Conservation (phyloP, 257 asterid species). For the Anisodus tanguticus region DNA sequence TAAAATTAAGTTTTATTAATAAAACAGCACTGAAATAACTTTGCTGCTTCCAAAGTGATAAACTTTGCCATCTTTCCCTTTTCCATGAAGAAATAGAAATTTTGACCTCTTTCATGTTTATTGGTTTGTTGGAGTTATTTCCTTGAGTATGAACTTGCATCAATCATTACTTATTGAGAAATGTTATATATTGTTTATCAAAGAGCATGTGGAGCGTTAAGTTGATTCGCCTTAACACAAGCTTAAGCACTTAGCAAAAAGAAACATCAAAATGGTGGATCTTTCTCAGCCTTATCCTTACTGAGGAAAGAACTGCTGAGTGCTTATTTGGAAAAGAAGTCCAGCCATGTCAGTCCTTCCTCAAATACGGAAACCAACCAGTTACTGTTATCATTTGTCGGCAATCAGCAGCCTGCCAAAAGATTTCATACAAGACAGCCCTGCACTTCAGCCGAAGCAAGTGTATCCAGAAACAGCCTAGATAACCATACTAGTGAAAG, state of each 20-base stretch:
- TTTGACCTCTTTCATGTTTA: constrained; percentile 14
- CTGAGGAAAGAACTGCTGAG: constrained; percentile 74
- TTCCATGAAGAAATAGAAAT: background rate
- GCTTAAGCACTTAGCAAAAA: constrained; percentile 69
- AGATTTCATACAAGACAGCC: constrained; percentile 47
- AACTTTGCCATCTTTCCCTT: constrained; percentile 7
- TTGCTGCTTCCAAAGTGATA: background rate
- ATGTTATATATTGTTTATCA: constrained; percentile 21
- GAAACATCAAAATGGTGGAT: constrained; percentile 54
- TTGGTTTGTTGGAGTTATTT: background rate
- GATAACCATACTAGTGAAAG: constrained; percentile 54
- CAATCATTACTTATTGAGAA: background rate
- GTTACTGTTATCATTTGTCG: constrained; percentile 69
- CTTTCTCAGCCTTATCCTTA: constrained; percentile 55
- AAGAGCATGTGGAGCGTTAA: constrained; percentile 32
- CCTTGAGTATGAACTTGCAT: constrained; percentile 17
- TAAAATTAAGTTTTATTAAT: background rate
- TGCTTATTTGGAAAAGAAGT: constrained; percentile 57
- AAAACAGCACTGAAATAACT: background rate
- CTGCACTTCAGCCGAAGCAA: constrained; percentile 47
- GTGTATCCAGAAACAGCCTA: constrained; percentile 44
- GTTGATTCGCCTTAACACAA: constrained; percentile 55
- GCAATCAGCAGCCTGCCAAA: constrained; percentile 51
- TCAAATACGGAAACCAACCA: constrained; percentile 60
- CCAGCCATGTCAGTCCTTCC: constrained; percentile 54